Conservation (phyloP, 78 protist species). For the Protostelium mycophagum region DNA sequence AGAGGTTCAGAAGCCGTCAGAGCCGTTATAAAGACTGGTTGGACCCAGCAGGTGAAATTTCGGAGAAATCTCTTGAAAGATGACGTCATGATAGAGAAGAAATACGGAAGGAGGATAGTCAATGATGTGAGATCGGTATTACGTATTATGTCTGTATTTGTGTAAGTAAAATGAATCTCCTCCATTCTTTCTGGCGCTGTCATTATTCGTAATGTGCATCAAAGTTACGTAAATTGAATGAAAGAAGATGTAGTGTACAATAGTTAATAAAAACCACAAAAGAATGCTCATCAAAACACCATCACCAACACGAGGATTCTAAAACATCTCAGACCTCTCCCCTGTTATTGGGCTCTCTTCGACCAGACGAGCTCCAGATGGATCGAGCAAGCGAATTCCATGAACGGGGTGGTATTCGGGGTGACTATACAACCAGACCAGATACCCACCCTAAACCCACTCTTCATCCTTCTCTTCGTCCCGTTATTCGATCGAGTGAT, state of each 20-base stretch:
- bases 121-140: neutral
- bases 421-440: constrained; percentile 47
- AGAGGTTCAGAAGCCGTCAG: neutral
- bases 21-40: neutral
- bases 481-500: constrained; percentile 45
- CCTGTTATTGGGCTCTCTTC: constrained; percentile 66
- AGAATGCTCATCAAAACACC: too few relatives aligned
- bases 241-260: too few relatives aligned
- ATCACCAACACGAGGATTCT: too few relatives aligned
- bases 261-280: too few relatives aligned
- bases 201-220: neutral
- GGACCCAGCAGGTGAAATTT: neutral
- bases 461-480: constrained; percentile 49
- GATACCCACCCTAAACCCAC: constrained; percentile 56
- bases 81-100: neutral
- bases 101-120: neutral
- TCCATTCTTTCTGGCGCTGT: neutral
- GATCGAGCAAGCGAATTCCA: constrained; percentile 41
- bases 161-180: neutral
- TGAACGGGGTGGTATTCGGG: constrained; percentile 24
- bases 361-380: constrained; percentile 60
- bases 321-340: constrained; percentile 31
- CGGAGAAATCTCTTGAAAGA: neutral
- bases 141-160: neutral
- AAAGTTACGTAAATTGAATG: too few relatives aligned